Percentiles rank a stretch among this genome's conserved stretches.
Conservation (phyloP, 1,284 basidiomycete genomes). For the Meripilus lineatus region DNA sequence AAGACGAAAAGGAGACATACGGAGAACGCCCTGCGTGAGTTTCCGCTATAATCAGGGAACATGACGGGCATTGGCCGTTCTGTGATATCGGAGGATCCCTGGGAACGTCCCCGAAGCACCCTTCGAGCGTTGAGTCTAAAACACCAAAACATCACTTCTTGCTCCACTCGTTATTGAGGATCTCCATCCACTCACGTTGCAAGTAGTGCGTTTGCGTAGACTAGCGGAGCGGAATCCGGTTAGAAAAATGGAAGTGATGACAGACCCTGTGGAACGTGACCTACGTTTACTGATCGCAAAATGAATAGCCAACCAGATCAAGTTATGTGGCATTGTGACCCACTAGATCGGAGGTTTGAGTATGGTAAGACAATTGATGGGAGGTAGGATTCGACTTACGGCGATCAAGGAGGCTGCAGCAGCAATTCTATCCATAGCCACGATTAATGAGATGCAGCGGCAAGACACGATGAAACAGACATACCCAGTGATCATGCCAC, state of each 20-base stretch:
- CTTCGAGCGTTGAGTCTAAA: constrained; percentile 5
- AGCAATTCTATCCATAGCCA: constrained; percentile 31
- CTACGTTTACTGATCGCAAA: constrained; percentile 44
- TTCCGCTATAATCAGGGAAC: constrained; percentile 2
- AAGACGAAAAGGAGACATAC: background rate
- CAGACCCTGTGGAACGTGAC: no score
- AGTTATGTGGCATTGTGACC: constrained; percentile 41
- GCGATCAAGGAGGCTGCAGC: constrained; percentile 41
- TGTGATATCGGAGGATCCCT: background rate
- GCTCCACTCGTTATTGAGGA: no score
- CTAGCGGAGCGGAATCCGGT: no score
- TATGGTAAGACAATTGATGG: constrained; percentile 11
- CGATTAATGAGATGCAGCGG: background rate
- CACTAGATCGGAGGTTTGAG: constrained; percentile 28
- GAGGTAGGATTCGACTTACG: constrained; percentile 25
- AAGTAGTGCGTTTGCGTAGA: no score
- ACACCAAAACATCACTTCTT: no score
- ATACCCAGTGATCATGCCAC: constrained; percentile 46
- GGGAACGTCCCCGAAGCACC: constrained; percentile 5
- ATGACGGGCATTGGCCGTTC: constrained; percentile 2
- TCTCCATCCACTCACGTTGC: no score
- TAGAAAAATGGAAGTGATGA: no score
- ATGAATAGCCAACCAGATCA: constrained; percentile 43
- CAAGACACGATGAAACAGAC: constrained; percentile 2
- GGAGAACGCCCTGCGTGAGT: background rate